These are phyloP conservation scores for Hylodesmum podocarpum DNA, from an alignment of 306 rosid species.

Conservation along the genomic window DNA sequence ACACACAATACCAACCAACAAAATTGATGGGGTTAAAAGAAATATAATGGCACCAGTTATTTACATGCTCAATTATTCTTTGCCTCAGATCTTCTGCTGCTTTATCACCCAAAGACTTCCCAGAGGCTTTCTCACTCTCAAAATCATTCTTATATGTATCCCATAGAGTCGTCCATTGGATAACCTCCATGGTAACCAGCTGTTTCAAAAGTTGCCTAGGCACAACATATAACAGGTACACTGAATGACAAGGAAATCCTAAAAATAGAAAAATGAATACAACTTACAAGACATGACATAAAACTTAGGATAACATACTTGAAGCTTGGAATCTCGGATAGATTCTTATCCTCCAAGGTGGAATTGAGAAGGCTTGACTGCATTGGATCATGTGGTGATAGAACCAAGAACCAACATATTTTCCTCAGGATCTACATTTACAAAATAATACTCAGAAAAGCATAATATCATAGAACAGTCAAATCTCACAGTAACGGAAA, in stretches of 20 bases:
- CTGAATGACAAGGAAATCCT: slow-evolving; percentile 12
- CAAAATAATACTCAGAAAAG: slow-evolving; percentile 18
- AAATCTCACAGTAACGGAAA: background rate
- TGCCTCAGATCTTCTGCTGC: slow-evolving; percentile 88
- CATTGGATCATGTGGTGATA: slow-evolving; percentile 84
- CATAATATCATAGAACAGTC: background rate
- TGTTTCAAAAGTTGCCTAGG: slow-evolving; percentile 76
- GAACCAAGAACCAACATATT: slow-evolving; percentile 88
- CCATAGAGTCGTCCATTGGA: slow-evolving; percentile 89
- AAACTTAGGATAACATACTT: slow-evolving; percentile 40
- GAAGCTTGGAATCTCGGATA: slow-evolving; percentile 73
- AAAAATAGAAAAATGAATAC: background rate
- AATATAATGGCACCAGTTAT: background rate
- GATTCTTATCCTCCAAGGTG: slow-evolving; percentile 86
- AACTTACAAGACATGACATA: background rate
- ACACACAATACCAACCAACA: background rate
- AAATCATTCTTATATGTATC: slow-evolving; percentile 75
- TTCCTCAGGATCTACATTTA: slow-evolving; percentile 68
- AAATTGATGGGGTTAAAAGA: slow-evolving; percentile 1
- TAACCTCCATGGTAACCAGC: slow-evolving; percentile 85
- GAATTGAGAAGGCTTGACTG: slow-evolving; percentile 95
- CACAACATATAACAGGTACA: slow-evolving; percentile 18
- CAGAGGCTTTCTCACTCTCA: slow-evolving; percentile 69
- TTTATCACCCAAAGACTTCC: slow-evolving; percentile 74
- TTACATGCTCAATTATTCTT: slow-evolving; percentile 88